Conservation (phyloP, 176 grass and related monocot species). For the Oropetium thomaeum region DNA sequence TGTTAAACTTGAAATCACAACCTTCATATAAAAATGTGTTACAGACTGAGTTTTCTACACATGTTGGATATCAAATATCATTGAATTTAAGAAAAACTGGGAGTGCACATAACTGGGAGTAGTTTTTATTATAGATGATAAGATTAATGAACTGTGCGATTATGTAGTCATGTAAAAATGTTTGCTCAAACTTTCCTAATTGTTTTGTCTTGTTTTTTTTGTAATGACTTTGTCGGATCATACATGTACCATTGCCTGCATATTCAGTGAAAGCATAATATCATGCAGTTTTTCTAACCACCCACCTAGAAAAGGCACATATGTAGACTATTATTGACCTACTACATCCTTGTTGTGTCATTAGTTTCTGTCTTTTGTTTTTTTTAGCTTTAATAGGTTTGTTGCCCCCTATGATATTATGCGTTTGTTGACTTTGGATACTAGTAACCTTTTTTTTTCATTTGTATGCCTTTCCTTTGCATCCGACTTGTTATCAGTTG, state of each 20-base stretch:
- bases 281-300: background rate
- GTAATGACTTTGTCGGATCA: background rate
- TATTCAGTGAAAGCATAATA: constrained; percentile 1
- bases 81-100: background rate
- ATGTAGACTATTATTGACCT: background rate
- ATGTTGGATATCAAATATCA: background rate
- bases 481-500: background rate
- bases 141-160: background rate
- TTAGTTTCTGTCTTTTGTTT: background rate
- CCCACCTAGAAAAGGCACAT: background rate
- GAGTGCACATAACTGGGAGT: no score
- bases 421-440: background rate
- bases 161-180: background rate
- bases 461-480: background rate
- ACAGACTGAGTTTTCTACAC: no score
- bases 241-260: background rate
- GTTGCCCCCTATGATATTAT: background rate
- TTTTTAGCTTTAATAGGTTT: background rate
- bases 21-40: no score
- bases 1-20: background rate
- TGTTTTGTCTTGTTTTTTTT: background rate
- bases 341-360: background rate
- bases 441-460: background rate
- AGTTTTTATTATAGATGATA: background rate
- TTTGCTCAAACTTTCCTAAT: background rate